Percentiles rank a stretch among this genome's conserved stretches.
These are phyloP conservation scores for Trifolium subterraneum DNA, from an alignment of 306 rosid genomes.

Conservation along the genomic window DNA sequence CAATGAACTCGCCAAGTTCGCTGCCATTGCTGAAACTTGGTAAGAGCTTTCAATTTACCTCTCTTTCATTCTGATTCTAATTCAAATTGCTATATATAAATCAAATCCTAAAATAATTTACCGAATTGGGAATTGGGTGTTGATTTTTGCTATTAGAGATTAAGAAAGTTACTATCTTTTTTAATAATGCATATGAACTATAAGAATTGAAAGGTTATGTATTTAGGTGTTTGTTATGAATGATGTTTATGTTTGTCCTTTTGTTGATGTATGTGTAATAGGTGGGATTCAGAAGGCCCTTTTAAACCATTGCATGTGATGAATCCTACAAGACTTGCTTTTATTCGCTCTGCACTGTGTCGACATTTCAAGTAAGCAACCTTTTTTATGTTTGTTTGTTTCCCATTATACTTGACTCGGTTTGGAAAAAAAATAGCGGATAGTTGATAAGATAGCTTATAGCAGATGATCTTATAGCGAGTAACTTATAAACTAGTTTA, in stretches of 20 bases:
- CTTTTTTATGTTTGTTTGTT: slow-evolving; percentile 4
- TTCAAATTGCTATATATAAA: not conserved
- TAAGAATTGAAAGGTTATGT: not conserved
- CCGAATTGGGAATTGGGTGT: not conserved
- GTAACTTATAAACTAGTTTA: too few species aligned
- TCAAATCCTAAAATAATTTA: not conserved
- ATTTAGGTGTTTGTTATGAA: not conserved
- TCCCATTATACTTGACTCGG: too few species aligned
- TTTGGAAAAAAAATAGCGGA: too few species aligned
- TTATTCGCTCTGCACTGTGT: slow-evolving; percentile 83
- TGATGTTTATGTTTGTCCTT: not conserved
- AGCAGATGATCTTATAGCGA: too few species aligned
- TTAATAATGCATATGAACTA: not conserved
- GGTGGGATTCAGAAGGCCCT: slow-evolving; percentile 98
- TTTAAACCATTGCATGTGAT: slow-evolving; percentile 87
- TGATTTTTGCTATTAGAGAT: slow-evolving; percentile 25
- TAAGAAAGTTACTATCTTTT: slow-evolving; percentile 2
- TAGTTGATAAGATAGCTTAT: too few species aligned
- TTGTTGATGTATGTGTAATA: slow-evolving; percentile 34
- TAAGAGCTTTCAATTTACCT: slow-evolving; percentile 42
- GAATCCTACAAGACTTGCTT: slow-evolving; percentile 92
- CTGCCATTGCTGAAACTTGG: slow-evolving; percentile 80
- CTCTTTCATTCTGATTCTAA: not conserved
- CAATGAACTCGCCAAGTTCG: slow-evolving; percentile 72
- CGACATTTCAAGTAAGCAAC: slow-evolving; percentile 70